Base-by-base conservation (phyloP, 192 early-diverging fungal species). In the Gaertneriomyces semiglobifer region DNA sequence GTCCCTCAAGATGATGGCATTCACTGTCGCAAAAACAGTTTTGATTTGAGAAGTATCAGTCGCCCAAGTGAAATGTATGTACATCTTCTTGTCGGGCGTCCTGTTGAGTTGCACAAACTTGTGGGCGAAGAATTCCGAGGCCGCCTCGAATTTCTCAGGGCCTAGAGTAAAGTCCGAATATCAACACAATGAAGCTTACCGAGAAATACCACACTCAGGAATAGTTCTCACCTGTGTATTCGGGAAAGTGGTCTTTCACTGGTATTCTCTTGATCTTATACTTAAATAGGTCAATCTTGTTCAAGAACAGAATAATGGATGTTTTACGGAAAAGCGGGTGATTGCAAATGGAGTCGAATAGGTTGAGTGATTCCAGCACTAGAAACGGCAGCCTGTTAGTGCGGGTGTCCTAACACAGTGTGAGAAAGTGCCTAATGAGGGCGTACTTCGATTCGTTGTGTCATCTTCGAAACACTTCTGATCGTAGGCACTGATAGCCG, bases 391-490 rank as follows among this genome's bases (percentile, higher is more conserved):
- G 62, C 18, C 18, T n/a, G 59, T n/a, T n/a, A 60, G 5, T 57
- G 38, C 0, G 25, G 25, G 25, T 33, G 25, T 0, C 25, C 25
- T 2, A 33, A 33, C 25, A 33, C 25, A 33, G 25, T 2, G 25
- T 33, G 25, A 33, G 25, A 0, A 33, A 33, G 25, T 33, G 25
- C 0, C 25, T 33, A 33, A 33, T 2, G 25, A 33, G 25, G 25
- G 6, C 76, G 60, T 68, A 70, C 85, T 69, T 69, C 86, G 62
- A 73, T 89, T 89, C 51, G 85, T 70, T 19, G 62, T 61, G 11
- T 80, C 68, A 58, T 90, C 88, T 53, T 90, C 88, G 51, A 82
- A 79, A 41, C 79, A 82, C 19, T 67, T 77, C 57, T 87, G 85
- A 60, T 89, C 85, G 65, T 81, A 90, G 3, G 85, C 75, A 41